These are phyloP conservation scores for Brachypodium distachyon DNA, from an alignment of 202 grass and related monocot genomes.

Conservation along the genomic window DNA sequence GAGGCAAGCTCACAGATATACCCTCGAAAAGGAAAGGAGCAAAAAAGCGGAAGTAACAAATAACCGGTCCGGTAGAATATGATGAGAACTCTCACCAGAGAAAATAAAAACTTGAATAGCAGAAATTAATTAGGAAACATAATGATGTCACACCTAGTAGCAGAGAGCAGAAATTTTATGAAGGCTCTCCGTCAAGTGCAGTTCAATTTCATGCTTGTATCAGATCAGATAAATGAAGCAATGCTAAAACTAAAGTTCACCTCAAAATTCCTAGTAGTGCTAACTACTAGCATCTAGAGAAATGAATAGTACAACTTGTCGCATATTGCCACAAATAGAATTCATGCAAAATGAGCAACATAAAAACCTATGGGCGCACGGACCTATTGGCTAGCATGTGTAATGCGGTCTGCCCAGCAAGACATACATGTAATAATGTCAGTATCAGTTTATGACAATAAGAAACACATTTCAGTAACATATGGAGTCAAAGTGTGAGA, in stretches of 20 bases:
- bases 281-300: constrained; percentile 2
- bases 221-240: constrained; percentile 18
- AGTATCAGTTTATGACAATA: neutral
- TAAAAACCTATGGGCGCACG: neutral
- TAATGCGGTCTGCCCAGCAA: neutral
- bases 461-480: neutral
- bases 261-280: constrained; percentile 13
- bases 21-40: neutral
- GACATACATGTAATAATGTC: neutral
- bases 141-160: neutral
- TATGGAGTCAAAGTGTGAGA: constrained; percentile 20
- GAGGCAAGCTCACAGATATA: neutral
- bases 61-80: neutral
- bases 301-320: neutral
- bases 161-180: neutral
- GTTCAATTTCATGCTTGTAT: neutral
- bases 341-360: neutral
- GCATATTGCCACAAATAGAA: neutral
- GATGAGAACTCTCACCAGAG: neutral
- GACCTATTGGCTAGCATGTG: neutral
- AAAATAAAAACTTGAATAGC: constrained; percentile 14
- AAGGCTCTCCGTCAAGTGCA: neutral
- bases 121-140: neutral
- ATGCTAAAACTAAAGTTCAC: neutral
- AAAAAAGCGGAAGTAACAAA: neutral